phyloP scores from a whole-genome alignment of 2,329 filamentous ascomycete genomes.

The Cladosporium sp. region DNA sequence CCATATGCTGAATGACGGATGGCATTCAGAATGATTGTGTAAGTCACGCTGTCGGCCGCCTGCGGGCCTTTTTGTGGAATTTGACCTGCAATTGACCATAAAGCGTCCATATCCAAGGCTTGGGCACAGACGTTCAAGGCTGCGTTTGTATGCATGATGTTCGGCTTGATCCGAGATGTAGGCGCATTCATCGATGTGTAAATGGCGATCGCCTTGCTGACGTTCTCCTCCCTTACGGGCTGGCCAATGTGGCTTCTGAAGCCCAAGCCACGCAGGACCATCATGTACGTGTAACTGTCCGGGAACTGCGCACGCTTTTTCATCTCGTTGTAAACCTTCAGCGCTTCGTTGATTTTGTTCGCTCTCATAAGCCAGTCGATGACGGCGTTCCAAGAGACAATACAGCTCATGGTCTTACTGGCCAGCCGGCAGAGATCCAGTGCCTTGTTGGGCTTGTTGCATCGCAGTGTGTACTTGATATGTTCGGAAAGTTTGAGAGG shows the following conservation, averaged over 20 bases:
- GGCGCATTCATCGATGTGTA: slow-evolving; percentile 73
- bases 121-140: slow-evolving; percentile 79
- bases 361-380: slow-evolving; percentile 70
- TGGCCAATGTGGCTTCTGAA: slow-evolving; percentile 6
- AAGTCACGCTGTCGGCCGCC: slow-evolving; percentile 72
- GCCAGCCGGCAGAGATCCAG: slow-evolving; percentile 67
- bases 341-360: slow-evolving; percentile 62
- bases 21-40: slow-evolving; percentile 79
- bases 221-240: slow-evolving; percentile 59
- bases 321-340: slow-evolving; percentile 97
- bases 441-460: slow-evolving; percentile 67
- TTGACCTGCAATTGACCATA: slow-evolving; percentile 76
- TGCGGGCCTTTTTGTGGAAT: slow-evolving; percentile 65
- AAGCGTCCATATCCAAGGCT: slow-evolving; percentile 72
- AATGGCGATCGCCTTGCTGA: slow-evolving; percentile 70
- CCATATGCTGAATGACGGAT: slow-evolving; percentile 55
- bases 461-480: slow-evolving; percentile 62
- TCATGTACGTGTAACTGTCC: slow-evolving; percentile 80
- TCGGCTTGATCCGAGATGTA: slow-evolving; percentile 66
- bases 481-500: slow-evolving; percentile 71
- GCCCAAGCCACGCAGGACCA: slow-evolving; percentile 75
- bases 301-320: slow-evolving; percentile 86
- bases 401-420: slow-evolving; percentile 64
- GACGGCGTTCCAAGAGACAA: slow-evolving; percentile 86
- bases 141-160: slow-evolving; percentile 83